Conservation (phyloP, 768 basidiomycete species). For the Boletus subparvulus region DNA sequence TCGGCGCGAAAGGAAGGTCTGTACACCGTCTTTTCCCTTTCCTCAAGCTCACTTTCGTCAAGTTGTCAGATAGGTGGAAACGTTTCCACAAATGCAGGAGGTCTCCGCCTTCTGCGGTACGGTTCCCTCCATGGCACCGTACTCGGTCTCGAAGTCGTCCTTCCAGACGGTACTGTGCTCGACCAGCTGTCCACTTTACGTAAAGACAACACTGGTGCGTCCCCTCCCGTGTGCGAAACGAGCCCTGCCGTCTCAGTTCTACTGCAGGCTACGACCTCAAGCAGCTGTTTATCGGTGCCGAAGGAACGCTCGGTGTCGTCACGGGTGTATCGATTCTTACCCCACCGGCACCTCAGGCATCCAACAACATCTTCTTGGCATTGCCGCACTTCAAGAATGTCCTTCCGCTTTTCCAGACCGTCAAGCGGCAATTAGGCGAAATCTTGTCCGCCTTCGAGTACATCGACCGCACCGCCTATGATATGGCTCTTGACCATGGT, state of each 20-base stretch:
- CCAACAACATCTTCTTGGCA: constrained; percentile 90
- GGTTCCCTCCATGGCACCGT: constrained; percentile 95
- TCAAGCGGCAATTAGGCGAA: constrained; percentile 83
- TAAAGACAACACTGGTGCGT: constrained; percentile 94
- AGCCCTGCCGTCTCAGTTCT: neutral
- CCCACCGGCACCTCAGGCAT: constrained; percentile 75
- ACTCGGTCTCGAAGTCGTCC: constrained; percentile 91
- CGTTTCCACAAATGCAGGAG: constrained; percentile 95
- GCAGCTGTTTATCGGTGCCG: constrained; percentile 96
- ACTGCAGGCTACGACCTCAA: constrained; percentile 92
- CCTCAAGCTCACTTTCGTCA: constrained; percentile 5
- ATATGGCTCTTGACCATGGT: constrained; percentile 80
- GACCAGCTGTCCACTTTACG: constrained; percentile 86
- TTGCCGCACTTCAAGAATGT: constrained; percentile 86
- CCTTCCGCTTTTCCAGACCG: constrained; percentile 77
- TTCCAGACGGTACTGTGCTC: constrained; percentile 90
- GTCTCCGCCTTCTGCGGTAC: constrained; percentile 90
- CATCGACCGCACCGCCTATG: constrained; percentile 84
- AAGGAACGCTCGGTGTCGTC: constrained; percentile 94
- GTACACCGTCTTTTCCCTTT: constrained; percentile 13
- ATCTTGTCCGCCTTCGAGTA: constrained; percentile 98
- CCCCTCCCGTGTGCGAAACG: neutral
- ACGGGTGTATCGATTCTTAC: constrained; percentile 95
- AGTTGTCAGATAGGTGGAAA: constrained; percentile 99
- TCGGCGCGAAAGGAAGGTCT: constrained; percentile 94